Evolutionary conservation across 306 rosid species (phyloP).

Genomic region (Macrotyloma uniflorum): DNA sequence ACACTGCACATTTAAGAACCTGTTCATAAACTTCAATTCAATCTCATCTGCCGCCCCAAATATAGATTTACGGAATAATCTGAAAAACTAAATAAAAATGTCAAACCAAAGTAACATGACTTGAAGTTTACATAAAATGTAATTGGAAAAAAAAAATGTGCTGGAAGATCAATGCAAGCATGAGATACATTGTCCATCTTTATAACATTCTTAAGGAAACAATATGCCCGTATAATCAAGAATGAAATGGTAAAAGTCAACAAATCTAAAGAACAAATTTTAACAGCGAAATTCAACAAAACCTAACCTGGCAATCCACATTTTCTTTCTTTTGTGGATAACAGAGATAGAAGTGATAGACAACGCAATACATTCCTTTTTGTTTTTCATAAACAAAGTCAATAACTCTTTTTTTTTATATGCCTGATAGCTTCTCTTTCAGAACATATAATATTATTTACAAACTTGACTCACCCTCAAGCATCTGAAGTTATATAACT

Average conservation of each 20-base stretch:
- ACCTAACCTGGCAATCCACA: background rate
- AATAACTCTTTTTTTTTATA: background rate
- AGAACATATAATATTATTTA: slow-evolving; percentile 8
- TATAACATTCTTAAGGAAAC: background rate
- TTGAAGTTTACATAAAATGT: slow-evolving; percentile 22
- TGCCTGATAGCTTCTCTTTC: background rate
- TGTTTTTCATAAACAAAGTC: background rate
- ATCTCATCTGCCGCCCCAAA: slow-evolving; percentile 94
- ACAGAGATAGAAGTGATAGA: background rate
- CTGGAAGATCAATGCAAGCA: slow-evolving; percentile 29
- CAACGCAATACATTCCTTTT: background rate
- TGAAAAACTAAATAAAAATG: slow-evolving; percentile 47
- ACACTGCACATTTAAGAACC: slow-evolving; percentile 54
- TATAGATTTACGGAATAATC: slow-evolving; percentile 89
- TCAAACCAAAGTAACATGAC: slow-evolving; percentile 20
- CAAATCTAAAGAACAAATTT: background rate
- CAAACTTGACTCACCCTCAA: background rate
- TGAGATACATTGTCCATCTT: slow-evolving; percentile 24
- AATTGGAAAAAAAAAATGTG: slow-evolving; percentile 4
- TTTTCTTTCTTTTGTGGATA: background rate
- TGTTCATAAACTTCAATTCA: slow-evolving; percentile 95
- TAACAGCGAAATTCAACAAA: background rate
- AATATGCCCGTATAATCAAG: slow-evolving; percentile 8
- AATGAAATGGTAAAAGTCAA: background rate
- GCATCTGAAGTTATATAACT: background rate